Conservation (phyloP, 176 grass and related monocot species). For the Carex scoparia region DNA sequence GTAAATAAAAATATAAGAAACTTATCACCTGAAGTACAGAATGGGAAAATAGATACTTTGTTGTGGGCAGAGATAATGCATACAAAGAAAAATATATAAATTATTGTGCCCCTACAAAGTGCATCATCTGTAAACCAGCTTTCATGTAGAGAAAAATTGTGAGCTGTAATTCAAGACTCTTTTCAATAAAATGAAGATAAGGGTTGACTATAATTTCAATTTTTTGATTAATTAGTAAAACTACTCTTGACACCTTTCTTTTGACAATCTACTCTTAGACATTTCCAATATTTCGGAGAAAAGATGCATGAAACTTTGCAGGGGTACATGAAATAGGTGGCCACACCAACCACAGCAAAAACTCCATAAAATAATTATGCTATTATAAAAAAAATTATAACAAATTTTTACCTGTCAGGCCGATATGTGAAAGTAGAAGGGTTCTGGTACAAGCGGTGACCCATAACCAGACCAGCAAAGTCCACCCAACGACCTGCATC, state of each 20-base stretch:
- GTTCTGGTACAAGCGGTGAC: constrained; percentile 68
- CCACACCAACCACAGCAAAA: neutral
- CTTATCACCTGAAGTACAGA: neutral
- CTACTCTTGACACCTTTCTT: neutral
- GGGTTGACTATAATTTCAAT: constrained; percentile 1
- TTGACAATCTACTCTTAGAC: no score
- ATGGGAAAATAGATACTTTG: neutral
- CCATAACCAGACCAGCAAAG: constrained; percentile 95
- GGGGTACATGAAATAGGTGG: neutral
- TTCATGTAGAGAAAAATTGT: neutral
- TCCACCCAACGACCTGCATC: constrained; percentile 67
- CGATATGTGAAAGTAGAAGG: constrained; percentile 76
- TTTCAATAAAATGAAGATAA: neutral
- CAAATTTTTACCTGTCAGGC: constrained; percentile 68
- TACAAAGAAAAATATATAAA: neutral
- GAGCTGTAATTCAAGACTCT: neutral
- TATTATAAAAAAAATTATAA: neutral
- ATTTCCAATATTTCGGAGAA: constrained; percentile 4
- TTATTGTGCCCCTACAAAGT: neutral
- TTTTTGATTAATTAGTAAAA: neutral
- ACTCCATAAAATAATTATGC: neutral
- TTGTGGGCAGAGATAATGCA: neutral
- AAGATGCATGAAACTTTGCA: neutral
- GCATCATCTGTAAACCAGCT: neutral
- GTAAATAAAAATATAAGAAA: constrained; percentile 25